Base-by-base conservation (phyloP, 257 asterid genomes). In the Nicotiana obtusifolia region DNA sequence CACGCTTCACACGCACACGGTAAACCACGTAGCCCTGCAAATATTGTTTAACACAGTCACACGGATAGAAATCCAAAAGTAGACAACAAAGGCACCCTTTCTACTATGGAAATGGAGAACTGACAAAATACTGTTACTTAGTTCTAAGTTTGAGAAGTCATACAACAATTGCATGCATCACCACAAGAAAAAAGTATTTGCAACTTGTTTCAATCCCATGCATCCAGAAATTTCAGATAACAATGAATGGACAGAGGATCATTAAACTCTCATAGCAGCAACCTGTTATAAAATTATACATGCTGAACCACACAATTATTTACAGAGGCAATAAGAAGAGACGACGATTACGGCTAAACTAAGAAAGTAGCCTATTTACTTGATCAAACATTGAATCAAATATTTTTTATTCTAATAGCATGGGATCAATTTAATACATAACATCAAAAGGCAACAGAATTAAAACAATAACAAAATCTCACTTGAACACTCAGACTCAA, bases 1-100 rank as follows among this genome's bases (percentile, higher is more conserved):
- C 78, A 41, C 78, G 78, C 59, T 69, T 69, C 33, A 69, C 78
- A 41, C 59, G 78, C 14, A 69, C 78, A 20, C 78, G 78, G 78
- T 71, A 71, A 44, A 71, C 78, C 60, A 71, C 78, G 15, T 71
- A 71, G 4, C 78, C 78, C 78, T 71, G 78, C 37, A 0, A 22
- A 22, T 44, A 22, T 44, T 44, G 22, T 22, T 41, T 10, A 41
- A 41, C 47, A 41, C 11, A 41, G 59, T 6, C 24, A 22, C 78
- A 71, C 4, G 15, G 60, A 5, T 44, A 71, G 14, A 47, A 44
- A 22, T 71, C 16, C 60, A 71, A 44, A 22, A 71, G 15, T 1
- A 22, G 22, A 71, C 47, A 44, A 6, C 17, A 17, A 44, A 22
- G 37, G 15, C n/a, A 22, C 59, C 59, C 14, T 11, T 11, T 20